Conservation (phyloP, 148 eudicot genomes). For the Cornus florida region DNA sequence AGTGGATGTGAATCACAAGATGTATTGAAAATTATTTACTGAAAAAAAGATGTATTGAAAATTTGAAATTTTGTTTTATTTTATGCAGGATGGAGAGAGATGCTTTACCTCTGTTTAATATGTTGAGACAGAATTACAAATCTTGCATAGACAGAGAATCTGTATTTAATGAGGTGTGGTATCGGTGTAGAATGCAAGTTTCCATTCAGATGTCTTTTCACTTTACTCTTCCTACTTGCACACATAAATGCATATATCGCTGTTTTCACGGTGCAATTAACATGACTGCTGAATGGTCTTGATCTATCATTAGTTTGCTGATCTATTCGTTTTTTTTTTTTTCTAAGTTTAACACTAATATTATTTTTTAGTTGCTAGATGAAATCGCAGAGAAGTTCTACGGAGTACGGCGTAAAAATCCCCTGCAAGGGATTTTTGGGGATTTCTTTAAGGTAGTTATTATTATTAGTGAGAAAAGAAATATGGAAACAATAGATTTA, state of each 20-base stretch:
- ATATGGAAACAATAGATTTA: too few relatives aligned
- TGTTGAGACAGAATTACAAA: conserved; percentile 74
- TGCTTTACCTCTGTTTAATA: conserved; percentile 86
- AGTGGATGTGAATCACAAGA: background rate
- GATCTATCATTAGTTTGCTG: background rate
- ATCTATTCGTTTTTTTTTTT: background rate
- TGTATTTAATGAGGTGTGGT: conserved; percentile 60
- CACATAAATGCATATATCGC: background rate
- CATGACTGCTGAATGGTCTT: background rate
- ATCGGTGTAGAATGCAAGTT: background rate
- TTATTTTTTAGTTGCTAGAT: conserved; percentile 64
- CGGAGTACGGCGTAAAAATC: conserved; percentile 72
- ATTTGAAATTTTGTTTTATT: background rate
- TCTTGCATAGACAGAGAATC: conserved; percentile 75
- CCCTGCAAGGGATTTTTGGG: conserved; percentile 93
- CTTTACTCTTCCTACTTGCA: too few relatives aligned
- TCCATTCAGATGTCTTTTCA: too few relatives aligned
- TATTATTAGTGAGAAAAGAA: background rate
- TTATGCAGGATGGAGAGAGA: conserved; percentile 84
- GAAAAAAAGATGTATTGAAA: background rate
- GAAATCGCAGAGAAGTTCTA: conserved; percentile 79
- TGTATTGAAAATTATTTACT: background rate
- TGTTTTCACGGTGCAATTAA: too few relatives aligned
- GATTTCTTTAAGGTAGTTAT: conserved; percentile 74
- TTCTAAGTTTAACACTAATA: background rate